Conservation (phyloP, 306 rosid species). For the Prunus campanulata region DNA sequence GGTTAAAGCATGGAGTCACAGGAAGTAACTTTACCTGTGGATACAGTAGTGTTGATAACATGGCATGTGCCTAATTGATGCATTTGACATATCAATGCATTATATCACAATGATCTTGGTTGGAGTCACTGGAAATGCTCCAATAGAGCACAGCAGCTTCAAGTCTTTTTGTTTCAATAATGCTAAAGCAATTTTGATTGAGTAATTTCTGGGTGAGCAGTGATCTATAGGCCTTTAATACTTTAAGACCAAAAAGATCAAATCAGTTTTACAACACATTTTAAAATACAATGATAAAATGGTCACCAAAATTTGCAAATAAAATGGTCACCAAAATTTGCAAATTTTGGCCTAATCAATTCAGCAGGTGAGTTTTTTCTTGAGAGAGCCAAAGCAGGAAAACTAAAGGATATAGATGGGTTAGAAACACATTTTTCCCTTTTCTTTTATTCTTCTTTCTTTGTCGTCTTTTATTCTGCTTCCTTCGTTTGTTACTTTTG, state of each 20-base stretch:
- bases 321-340: background rate
- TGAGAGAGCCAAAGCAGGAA: background rate
- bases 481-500: slow-evolving; percentile 48
- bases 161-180: background rate
- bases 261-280: background rate
- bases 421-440: background rate
- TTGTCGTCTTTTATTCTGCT: background rate
- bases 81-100: too few relatives aligned
- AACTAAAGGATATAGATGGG: background rate
- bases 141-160: background rate
- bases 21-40: background rate
- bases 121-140: too few relatives aligned
- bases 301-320: background rate
- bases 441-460: background rate
- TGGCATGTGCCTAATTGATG: too few relatives aligned
- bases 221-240: background rate
- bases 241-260: background rate
- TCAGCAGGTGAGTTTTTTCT: background rate
- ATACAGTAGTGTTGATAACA: background rate
- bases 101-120: too few relatives aligned
- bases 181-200: background rate
- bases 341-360: background rate
- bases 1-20: background rate
- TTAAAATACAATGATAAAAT: background rate
- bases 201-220: background rate